Evolutionary conservation across 345 rosid genomes (phyloP), one percentile per base, ranked within the genome.

Genomic region (Barbarea vulgaris): DNA sequence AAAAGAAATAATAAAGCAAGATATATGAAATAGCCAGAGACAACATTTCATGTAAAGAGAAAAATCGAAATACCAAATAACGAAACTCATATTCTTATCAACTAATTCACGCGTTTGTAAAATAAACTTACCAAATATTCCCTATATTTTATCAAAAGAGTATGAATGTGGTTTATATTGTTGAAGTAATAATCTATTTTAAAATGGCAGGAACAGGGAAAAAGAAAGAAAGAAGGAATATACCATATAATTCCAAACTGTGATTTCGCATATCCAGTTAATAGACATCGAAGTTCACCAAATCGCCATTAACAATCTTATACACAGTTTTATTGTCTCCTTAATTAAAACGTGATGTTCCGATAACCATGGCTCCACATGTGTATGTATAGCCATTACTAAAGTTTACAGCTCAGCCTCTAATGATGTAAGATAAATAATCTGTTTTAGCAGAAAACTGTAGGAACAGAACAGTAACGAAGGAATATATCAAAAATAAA

Each of bases 61-160:
- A 36, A 17, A 72, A 60, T 28, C 18, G 27, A 60, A 70, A 28
- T 24, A 44, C 3, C 53, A 47, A 44, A 70, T 57, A 57, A 44
- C 15, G 11, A 30, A 46, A 18, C 41, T 25, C 55, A 28, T 14
- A 58, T 46, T 66, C 8, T 14, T 25, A 25, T 48, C 39, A 72
- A 61, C 52, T 18, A 50, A 37, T 50, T 50, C 52, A 48, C 59
- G 21, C 51, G 53, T 48, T 34, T 58, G 9, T 58, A 58, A 58
- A 11, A 21, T 51, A 66, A 19, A 22, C 25, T 53, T 21, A 24
- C 48, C 21, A 34, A 14, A 51, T 33, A 22, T 19, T 5, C 22
- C 22, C 1, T 30, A 54, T n/a, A n/a, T 15, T 42, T 44, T 44
- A 44, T 19, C 37, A 53, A 67, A 33, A 51, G 34, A 15, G 61